These are phyloP conservation scores for Epichloe bromicola DNA, from an alignment of 2,329 filamentous ascomycete genomes.

Conservation along the genomic window DNA sequence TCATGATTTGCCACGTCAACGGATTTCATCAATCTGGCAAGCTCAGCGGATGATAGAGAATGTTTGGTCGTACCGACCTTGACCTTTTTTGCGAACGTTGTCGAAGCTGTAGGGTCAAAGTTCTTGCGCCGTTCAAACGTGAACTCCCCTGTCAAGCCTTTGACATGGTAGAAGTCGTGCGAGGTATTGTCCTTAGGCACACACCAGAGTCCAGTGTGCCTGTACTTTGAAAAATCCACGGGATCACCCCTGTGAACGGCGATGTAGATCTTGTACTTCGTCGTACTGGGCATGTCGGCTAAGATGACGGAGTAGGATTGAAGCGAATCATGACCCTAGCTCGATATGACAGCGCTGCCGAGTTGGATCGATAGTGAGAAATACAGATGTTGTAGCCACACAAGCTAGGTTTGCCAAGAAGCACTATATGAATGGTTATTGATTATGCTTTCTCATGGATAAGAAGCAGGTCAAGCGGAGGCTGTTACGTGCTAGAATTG, in stretches of 20 bases:
- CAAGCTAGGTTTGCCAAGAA: no score
- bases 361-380: no score
- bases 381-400: no score
- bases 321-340: no score
- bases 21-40: neutral
- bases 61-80: neutral
- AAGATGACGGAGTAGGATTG: no score
- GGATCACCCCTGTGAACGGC: constrained; percentile 1
- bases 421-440: no score
- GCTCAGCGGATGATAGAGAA: constrained; percentile 1
- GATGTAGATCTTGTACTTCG: constrained; percentile 4
- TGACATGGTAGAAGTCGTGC: constrained; percentile 3
- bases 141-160: neutral
- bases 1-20: constrained; percentile 1
- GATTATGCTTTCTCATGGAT: no score
- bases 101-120: neutral
- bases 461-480: no score
- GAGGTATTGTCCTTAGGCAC: neutral
- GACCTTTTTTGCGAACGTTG: neutral
- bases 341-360: no score
- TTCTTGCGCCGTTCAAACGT: neutral
- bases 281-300: constrained; percentile 2
- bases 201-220: constrained; percentile 6
- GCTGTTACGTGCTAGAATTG: no score
- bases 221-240: constrained; percentile 2